Evolutionary conservation across 2,329 filamentous ascomycete species (phyloP), one percentile per base, ranked within the genome.

Genomic region (Aspergillus costaricaensis): DNA sequence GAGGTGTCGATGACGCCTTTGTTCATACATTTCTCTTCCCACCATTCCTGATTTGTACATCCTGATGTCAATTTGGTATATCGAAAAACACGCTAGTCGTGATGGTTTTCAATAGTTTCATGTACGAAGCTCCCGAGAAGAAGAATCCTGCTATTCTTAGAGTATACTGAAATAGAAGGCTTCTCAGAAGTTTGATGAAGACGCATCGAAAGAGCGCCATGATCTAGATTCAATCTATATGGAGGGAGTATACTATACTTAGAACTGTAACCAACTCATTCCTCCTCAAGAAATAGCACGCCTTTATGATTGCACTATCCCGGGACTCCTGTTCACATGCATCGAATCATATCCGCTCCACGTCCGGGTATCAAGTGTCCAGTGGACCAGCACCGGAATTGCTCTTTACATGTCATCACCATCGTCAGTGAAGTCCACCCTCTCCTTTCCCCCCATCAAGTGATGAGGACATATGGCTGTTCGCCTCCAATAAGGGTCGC

Each of bases 401-500:
- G 36, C 12, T 15, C n/a, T n/a, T 39, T 39, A 39, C 36, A 39
- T 39, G 14, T 39, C 12, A 39, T 39, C 36, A 39, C n/a, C 12
- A 39, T 39, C 36, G n/a, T 39, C 36, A 15, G n/a, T 14, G 12
- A 15, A 15, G 36, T n/a, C 36, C 36, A 39, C 15, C 12, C 10
- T 39, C 36, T n/a, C n/a, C 14, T 39, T 39, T 15, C n/a, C n/a
- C 36, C 25, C 25, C 25, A 8, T 27, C 25, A 27, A 27, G 25
- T 27, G 7, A 49, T 30, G 21, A 23, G 17, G 14, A 49, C 47
- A 25, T 49, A 49, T 6, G 47, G 47, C 23, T 59, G 52, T 21
- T 62, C 60, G 49, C 57, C 59, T n/a, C 57, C 61, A 49, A 68
- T 55, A 14, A 70, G 53, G 2, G 62, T 70, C 7, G 66, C 65